Percentiles rank a stretch among this genome's conserved stretches.
Conservation (phyloP, 805 yeast species). For the Candida sonorensis region DNA sequence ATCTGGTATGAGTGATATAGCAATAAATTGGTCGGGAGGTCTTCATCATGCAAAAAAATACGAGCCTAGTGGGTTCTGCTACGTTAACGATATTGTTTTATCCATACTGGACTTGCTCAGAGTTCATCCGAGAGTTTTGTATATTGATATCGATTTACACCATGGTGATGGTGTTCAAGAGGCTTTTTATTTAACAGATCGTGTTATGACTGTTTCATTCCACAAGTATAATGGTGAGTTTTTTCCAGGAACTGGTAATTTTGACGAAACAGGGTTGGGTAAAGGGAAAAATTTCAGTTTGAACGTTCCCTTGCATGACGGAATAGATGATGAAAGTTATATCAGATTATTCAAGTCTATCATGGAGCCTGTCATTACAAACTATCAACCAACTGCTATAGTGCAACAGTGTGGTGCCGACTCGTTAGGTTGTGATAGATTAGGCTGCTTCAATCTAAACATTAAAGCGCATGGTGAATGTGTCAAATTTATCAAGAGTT, state of each 20-base stretch:
- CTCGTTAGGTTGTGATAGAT: slow-evolving; percentile 84
- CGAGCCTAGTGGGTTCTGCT: slow-evolving; percentile 94
- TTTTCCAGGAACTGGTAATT: slow-evolving; percentile 95
- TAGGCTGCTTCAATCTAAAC: slow-evolving; percentile 89
- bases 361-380: slow-evolving; percentile 82
- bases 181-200: slow-evolving; percentile 88
- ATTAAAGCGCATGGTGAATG: slow-evolving; percentile 95
- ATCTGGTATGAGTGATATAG: slow-evolving; percentile 85
- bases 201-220: slow-evolving; percentile 95
- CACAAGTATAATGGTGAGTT: slow-evolving; percentile 92
- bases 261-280: slow-evolving; percentile 84
- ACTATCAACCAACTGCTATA: slow-evolving; percentile 88
- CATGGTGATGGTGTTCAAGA: slow-evolving; percentile 99
- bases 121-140: slow-evolving; percentile 87
- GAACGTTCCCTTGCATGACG: slow-evolving; percentile 90
- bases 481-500: slow-evolving; percentile 80
- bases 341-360: slow-evolving; percentile 70
- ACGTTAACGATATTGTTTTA: slow-evolving; percentile 87
- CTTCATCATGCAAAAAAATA: slow-evolving; percentile 93
- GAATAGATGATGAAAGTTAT: slow-evolving; percentile 90
- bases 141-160: slow-evolving; percentile 91
- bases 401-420: slow-evolving; percentile 98
- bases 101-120: slow-evolving; percentile 79
- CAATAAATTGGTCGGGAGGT: slow-evolving; percentile 96
- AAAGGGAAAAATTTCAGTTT: slow-evolving; percentile 83